These are phyloP conservation scores for Sisymbrium irio DNA, from an alignment of 345 rosid genomes.

Conservation along the genomic window DNA sequence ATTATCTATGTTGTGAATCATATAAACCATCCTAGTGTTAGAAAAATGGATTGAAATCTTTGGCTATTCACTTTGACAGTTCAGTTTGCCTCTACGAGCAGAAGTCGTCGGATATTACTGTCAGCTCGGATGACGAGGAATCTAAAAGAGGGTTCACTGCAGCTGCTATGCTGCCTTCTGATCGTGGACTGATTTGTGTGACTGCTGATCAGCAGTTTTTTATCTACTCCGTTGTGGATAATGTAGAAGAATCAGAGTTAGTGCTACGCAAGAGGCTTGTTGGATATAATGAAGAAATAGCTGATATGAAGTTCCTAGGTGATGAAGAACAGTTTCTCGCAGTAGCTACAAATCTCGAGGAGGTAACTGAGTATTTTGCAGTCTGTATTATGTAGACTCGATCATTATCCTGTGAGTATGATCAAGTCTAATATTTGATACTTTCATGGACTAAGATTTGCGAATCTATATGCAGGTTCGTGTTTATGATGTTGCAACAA, in stretches of 20 bases:
- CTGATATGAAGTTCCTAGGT: conserved; percentile 88
- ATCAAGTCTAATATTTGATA: conserved; percentile 4
- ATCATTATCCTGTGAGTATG: conserved; percentile 12
- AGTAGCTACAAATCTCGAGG: conserved; percentile 94
- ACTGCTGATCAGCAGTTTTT: conserved; percentile 94
- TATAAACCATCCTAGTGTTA: not conserved
- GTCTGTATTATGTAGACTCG: conserved; percentile 10
- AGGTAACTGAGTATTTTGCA: conserved; percentile 43
- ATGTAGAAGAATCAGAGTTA: conserved; percentile 47
- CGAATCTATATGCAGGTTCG: conserved; percentile 60
- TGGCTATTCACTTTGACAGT: conserved; percentile 52
- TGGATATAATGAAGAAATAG: conserved; percentile 91
- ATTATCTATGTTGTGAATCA: not conserved
- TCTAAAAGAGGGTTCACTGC: conserved; percentile 73
- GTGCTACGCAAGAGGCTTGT: conserved; percentile 68
- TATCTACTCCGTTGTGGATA: conserved; percentile 48
- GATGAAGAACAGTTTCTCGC: conserved; percentile 84
- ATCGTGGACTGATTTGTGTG: conserved; percentile 82
- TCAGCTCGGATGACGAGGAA: conserved; percentile 52
- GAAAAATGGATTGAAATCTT: conserved; percentile 13
- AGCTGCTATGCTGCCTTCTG: conserved; percentile 62
- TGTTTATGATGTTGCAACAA: conserved; percentile 78
- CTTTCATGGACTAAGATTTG: conserved; percentile 11
- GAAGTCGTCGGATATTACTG: conserved; percentile 69
- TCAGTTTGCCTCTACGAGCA: conserved; percentile 78